A percentile compares a stretch with the other conserved stretches of the same genome.
Conservation (phyloP, 352 stramenopile species). For the Pythium vanterpoolii region DNA sequence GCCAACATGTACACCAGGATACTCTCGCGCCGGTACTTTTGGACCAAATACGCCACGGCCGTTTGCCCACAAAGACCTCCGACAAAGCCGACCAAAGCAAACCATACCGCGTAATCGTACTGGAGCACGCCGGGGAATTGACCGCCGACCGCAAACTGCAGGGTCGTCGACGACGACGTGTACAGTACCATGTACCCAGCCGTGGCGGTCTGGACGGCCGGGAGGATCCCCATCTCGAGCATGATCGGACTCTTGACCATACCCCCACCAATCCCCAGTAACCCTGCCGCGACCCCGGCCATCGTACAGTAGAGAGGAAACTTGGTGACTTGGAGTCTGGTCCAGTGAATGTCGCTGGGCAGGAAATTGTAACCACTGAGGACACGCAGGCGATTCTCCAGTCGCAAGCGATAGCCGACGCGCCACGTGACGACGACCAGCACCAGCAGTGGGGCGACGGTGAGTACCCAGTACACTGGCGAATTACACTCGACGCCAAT, state of each 20-base stretch:
- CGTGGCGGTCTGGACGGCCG: slow-evolving; percentile 87
- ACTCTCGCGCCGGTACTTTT: slow-evolving; percentile 85
- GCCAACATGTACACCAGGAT: slow-evolving; percentile 79
- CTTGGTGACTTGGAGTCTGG: slow-evolving; percentile 72
- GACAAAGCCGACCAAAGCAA: slow-evolving; percentile 89
- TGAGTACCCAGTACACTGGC: slow-evolving; percentile 90
- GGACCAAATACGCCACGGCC: slow-evolving; percentile 86
- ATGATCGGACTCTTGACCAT: slow-evolving; percentile 98
- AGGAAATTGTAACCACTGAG: slow-evolving; percentile 73
- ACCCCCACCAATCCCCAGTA: slow-evolving; percentile 96
- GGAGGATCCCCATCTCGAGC: slow-evolving; percentile 96
- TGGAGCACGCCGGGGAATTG: slow-evolving; percentile 73
- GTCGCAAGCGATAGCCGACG: slow-evolving; percentile 36
- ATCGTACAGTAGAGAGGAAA: slow-evolving; percentile 93
- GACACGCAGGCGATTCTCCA: slow-evolving; percentile 60
- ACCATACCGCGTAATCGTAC: slow-evolving; percentile 91
- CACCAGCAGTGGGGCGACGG: slow-evolving; percentile 73
- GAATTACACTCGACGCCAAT: slow-evolving; percentile 93
- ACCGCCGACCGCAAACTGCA: slow-evolving; percentile 80
- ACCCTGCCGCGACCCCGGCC: slow-evolving; percentile 92
- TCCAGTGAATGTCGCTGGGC: slow-evolving; percentile 94
- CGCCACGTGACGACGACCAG: slow-evolving; percentile 20
- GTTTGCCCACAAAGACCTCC: slow-evolving; percentile 70
- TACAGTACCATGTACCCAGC: slow-evolving; percentile 89
- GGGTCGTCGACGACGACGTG: slow-evolving; percentile 92